Evolutionary conservation across 169 alveolate species (phyloP), one percentile per base, ranked within the genome.

Genomic region (Eimeria falciformis): DNA sequence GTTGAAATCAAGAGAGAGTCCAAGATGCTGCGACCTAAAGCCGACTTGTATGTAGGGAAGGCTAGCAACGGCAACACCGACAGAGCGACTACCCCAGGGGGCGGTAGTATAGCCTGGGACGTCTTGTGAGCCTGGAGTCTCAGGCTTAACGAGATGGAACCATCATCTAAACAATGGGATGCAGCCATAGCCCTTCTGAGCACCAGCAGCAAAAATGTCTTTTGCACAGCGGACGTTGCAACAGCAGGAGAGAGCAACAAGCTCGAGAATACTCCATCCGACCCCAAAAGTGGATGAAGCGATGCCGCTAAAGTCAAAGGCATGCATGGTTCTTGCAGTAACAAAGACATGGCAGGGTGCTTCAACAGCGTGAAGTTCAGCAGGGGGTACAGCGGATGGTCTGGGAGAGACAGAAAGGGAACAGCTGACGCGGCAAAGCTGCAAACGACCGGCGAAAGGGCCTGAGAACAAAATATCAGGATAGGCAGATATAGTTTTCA

Each of bases 261-360:
- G n/a, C 89, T 69, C 2, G 89, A 79, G 29, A 79, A 55, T 17
- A 79, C 37, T 5, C 89, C 89, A 29, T 79, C 89, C 43, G 89
- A 79, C 53, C 89, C 89, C 73, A 79, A 33, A 47, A 79, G 14
- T 6, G 89, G 89, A 47, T 79, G 73, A 53, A 69, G 89, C 89
- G 55, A 55, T 29, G 89, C 89, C 12, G 89, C 73, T 33, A 79
- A 40, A 0, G 89, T 79, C 45, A 79, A 53, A 25, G 89, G 89
- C 89, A 79, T 79, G 73, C 89, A 79, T 14, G 89, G 89, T 37
- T 79, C 89, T 9, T 79, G 89, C 75, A 79, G 25, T 73, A 79
- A 33, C 56, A 79, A 62, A 5, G 89, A 79, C n/a, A 79, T 29
- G 14, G 89, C 89, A 5, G 89, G 73, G 21, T 79, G 89, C 56